phyloP scores from a whole-genome alignment of 140 eudicot genomes.

The Bidens hawaiensis region DNA sequence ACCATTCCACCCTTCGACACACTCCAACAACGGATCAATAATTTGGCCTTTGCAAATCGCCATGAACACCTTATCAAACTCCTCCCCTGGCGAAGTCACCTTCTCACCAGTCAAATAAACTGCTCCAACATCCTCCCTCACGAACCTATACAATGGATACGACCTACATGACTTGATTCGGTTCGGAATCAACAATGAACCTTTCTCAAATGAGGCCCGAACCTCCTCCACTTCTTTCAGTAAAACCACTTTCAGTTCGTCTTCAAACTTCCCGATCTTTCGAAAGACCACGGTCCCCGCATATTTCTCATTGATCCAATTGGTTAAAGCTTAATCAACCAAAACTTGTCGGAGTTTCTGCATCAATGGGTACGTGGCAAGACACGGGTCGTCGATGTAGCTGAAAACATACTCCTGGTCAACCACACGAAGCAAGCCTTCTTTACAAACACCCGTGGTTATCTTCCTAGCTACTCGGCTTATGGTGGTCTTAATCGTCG shows the following conservation, averaged over 20 bases:
- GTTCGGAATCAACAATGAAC: not conserved
- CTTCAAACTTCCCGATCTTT: not conserved
- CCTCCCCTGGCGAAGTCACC: constrained; percentile 6
- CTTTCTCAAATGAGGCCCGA: not conserved
- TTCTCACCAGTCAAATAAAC: constrained; percentile 17
- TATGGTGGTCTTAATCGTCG: not conserved
- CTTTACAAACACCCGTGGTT: not conserved
- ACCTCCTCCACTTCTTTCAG: constrained; percentile 11
- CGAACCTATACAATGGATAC: constrained; percentile 13
- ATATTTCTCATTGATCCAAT: not conserved
- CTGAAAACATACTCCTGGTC: not conserved
- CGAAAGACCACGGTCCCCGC: not conserved
- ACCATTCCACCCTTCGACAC: constrained; percentile 26
- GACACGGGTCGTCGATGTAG: constrained; percentile 10
- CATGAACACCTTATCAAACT: constrained; percentile 13
- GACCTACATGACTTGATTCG: constrained; percentile 10
- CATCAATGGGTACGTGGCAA: constrained; percentile 11
- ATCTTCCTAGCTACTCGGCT: not conserved
- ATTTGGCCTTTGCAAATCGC: not conserved
- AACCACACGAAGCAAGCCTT: not conserved
- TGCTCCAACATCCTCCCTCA: constrained; percentile 8
- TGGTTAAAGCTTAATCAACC: not conserved
- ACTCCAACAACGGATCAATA: constrained; percentile 21
- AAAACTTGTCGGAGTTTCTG: not conserved
- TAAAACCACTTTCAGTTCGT: not conserved